Evolutionary conservation across 805 yeast genomes (phyloP), one percentile per base, ranked within the genome.

Genomic region (Saccharomycopsis fermentans): DNA sequence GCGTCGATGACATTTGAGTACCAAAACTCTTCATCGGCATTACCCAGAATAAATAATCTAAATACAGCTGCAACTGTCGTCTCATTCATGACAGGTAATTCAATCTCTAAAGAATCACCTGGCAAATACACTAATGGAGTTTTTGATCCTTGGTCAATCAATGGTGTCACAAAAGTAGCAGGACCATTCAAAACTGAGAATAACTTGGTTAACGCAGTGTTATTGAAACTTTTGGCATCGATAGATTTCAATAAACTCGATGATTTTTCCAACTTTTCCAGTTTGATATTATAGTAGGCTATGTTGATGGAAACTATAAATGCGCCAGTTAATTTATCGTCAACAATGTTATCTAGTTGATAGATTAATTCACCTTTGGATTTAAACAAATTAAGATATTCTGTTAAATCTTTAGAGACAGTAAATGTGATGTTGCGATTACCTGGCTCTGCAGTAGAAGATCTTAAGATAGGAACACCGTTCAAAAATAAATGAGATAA

Each of bases 1-100:
- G 72, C 68, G 62, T 83, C 87, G 50, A 84, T 60, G 11, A 76
- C 70, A 43, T 87, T 85, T 2, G 82, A 70, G 69, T 84, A 90
- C 95, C 95, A 89, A 65, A 87, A 86, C 68, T 90, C 96, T 70
- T 89, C 96, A 37, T 78, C 82, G 2, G 84, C 85, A 65, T 85
- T 87, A 2, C 94, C 96, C 19, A 87, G 80, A 12, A 86, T 81
- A 63, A 81, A 82, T 4, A 89, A 68, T 11, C 84, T 77, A 35
- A 88, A 67, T 59, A 71, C 73, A 35, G 68, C 73, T 67, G 63
- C 82, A 17, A 59, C 52, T 2, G 89, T 81, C 4, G 89, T 82
- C 65, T 84, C 83, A 2, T 78, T 64, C 34, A 86, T 69, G 16
- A 65, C 64, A 2, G 86, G 82, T n/a, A 83, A 65, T 1, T 65